Conservation (phyloP, 345 rosid species). For the Hibiscus syriacus region DNA sequence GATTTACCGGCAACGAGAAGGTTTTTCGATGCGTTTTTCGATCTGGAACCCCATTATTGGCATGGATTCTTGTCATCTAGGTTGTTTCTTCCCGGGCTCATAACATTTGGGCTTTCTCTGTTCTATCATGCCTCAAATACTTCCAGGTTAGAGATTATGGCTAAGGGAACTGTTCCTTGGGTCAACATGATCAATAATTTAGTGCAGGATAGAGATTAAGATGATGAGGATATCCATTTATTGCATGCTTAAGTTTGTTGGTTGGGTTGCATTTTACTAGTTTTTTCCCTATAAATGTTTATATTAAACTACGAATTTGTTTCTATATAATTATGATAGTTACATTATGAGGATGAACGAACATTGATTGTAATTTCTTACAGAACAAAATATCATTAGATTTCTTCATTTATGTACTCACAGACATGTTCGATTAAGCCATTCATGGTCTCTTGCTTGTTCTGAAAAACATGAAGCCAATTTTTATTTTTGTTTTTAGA, state of each 20-base stretch:
- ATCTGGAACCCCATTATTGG: conserved; percentile 39
- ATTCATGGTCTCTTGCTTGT: too few species aligned
- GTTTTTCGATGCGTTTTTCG: conserved; percentile 85
- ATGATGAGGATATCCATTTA: too few species aligned
- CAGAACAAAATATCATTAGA: too few species aligned
- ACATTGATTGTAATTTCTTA: too few species aligned
- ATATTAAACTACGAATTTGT: too few species aligned
- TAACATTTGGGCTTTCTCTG: conserved; percentile 72
- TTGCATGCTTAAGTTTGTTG: too few species aligned
- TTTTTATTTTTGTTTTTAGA: too few species aligned
- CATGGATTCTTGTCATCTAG: conserved; percentile 76
- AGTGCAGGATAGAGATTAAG: conserved; percentile 59
- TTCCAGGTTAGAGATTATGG: conserved; percentile 92
- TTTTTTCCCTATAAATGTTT: not conserved
- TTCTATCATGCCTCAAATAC: conserved; percentile 82
- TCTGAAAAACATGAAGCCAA: too few species aligned
- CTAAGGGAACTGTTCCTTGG: conserved; percentile 85
- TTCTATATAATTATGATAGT: not conserved
- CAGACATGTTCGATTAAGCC: too few species aligned
- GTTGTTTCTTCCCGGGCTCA: conserved; percentile 71
- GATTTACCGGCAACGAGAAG: conserved; percentile 77
- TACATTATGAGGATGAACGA: too few species aligned
- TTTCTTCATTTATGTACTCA: too few species aligned
- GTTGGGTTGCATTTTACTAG: not conserved
- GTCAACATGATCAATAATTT: conserved; percentile 77